A percentile compares a stretch with the other conserved stretches of the same genome.
Conservation (phyloP, 192 early-diverging fungal genomes). For the Gaertneriomyces semiglobifer region DNA sequence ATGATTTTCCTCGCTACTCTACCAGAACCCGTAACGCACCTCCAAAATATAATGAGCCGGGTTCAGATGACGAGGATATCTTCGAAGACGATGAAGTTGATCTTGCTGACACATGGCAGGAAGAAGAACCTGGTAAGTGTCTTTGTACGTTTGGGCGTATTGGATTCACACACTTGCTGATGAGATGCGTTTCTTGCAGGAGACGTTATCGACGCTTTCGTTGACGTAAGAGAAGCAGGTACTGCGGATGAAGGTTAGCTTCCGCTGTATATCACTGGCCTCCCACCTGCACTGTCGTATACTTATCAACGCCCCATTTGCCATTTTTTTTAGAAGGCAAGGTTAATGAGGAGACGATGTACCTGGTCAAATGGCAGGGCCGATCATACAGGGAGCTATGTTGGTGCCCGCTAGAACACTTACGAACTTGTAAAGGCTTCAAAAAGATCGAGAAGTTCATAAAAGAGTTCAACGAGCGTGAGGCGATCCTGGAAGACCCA, state of each 20-base stretch:
- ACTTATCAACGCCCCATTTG: neutral
- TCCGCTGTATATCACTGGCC: neutral
- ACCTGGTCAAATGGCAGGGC: conserved; percentile 92
- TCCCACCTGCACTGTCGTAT: neutral
- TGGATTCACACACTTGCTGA: neutral
- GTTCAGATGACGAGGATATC: conserved; percentile 8
- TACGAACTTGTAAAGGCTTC: conserved; percentile 76
- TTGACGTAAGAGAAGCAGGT: neutral
- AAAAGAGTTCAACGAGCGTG: conserved; percentile 60
- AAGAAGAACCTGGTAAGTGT: neutral
- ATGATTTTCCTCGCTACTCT: conserved; percentile 24
- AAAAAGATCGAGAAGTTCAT: conserved; percentile 87
- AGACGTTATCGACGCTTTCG: conserved; percentile 13
- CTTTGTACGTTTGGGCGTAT: neutral
- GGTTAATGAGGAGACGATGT: conserved; percentile 52
- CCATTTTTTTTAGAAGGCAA: neutral
- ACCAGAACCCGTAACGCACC: conserved; percentile 19
- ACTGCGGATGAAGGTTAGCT: neutral
- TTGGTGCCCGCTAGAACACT: conserved; percentile 72
- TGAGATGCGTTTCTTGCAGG: neutral
- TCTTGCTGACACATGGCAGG: neutral
- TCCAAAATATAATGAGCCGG: conserved; percentile 15
- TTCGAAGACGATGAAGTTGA: conserved; percentile 7
- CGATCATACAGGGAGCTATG: conserved; percentile 87
- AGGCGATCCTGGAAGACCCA: conserved; percentile 56